A percentile compares a stretch with the other conserved stretches of the same genome.
phyloP scores from a whole-genome alignment of 2,329 filamentous ascomycete species.

The Phialophora verrucosa region DNA sequence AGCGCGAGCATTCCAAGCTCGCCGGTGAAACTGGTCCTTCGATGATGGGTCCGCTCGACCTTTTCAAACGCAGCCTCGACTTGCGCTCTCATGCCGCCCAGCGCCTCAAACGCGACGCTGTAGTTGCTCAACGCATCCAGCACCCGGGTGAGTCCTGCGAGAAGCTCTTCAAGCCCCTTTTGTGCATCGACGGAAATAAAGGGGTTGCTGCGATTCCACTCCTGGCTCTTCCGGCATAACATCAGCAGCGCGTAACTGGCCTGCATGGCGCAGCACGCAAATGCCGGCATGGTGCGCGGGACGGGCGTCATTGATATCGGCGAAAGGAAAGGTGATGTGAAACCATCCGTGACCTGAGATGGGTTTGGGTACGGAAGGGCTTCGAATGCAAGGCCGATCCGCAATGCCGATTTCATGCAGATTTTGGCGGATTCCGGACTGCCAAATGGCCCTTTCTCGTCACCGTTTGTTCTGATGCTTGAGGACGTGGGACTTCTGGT shows the following conservation, averaged over 20 bases:
- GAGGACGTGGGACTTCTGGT: neutral
- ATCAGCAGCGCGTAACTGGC: constrained; percentile 23
- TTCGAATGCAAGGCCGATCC: constrained; percentile 21
- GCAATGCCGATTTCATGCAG: constrained; percentile 20
- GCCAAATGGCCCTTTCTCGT: neutral
- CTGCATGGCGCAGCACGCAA: constrained; percentile 28
- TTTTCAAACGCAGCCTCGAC: too few species aligned
- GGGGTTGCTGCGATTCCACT: constrained; percentile 14
- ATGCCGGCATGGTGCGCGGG: constrained; percentile 22
- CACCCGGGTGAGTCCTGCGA: constrained; percentile 18
- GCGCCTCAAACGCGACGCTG: constrained; percentile 22
- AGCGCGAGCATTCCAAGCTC: too few species aligned
- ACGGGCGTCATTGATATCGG: constrained; percentile 6
- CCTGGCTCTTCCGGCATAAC: constrained; percentile 21
- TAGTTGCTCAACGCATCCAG: constrained; percentile 21
- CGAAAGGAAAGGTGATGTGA: neutral
- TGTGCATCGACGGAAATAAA: constrained; percentile 2
- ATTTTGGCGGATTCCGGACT: constrained; percentile 8
- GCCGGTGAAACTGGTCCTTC: too few species aligned
- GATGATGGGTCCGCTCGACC: too few species aligned
- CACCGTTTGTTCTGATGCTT: constrained; percentile 2
- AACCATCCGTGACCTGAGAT: constrained; percentile 3
- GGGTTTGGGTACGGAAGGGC: constrained; percentile 22
- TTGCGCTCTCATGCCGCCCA: constrained; percentile 16
- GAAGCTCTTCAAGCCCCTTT: constrained; percentile 21